Evolutionary conservation across 2,329 filamentous ascomycete genomes (phyloP).

Genomic region (Neonectria coccinea): DNA sequence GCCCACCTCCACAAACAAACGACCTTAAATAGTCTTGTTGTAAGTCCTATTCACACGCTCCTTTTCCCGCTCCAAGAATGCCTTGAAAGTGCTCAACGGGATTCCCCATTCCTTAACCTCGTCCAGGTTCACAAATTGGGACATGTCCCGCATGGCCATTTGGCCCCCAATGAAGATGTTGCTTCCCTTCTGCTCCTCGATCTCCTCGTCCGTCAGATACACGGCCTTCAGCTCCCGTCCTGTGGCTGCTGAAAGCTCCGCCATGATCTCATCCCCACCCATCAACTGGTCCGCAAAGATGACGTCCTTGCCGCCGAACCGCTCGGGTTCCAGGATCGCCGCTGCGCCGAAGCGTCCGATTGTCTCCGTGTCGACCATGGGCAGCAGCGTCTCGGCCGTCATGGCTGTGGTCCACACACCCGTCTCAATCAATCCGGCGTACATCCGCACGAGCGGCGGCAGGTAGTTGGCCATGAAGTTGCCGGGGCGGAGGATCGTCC

Average conservation of each 20-base stretch:
- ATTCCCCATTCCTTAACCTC: slow-evolving; percentile 54
- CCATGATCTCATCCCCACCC: slow-evolving; percentile 51
- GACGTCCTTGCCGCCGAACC: slow-evolving; percentile 56
- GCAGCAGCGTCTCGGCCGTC: slow-evolving; percentile 50
- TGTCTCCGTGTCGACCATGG: slow-evolving; percentile 60
- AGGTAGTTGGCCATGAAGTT: slow-evolving; percentile 66
- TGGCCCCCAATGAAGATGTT: slow-evolving; percentile 57
- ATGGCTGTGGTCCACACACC: slow-evolving; percentile 55
- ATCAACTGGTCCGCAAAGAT: slow-evolving; percentile 56
- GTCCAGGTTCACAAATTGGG: slow-evolving; percentile 51
- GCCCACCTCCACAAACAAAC: neutral
- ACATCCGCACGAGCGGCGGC: slow-evolving; percentile 54
- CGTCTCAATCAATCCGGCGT: slow-evolving; percentile 52
- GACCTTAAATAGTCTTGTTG: slow-evolving; percentile 9
- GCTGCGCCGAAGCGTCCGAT: slow-evolving; percentile 60
- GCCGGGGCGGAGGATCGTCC: slow-evolving; percentile 63
- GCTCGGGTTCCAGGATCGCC: slow-evolving; percentile 55
- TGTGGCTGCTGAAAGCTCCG: slow-evolving; percentile 49
- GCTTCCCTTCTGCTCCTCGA: slow-evolving; percentile 47
- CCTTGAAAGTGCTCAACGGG: slow-evolving; percentile 55
- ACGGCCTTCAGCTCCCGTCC: slow-evolving; percentile 52
- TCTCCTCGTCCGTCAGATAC: slow-evolving; percentile 57
- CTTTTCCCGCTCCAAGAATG: slow-evolving; percentile 57
- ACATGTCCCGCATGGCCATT: slow-evolving; percentile 50
- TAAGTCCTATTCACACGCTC: slow-evolving; percentile 48